A percentile compares a stretch with the other conserved stretches of the same genome.
Conservation (phyloP, 2,329 filamentous ascomycete genomes). For the Talaromyces sp. region DNA sequence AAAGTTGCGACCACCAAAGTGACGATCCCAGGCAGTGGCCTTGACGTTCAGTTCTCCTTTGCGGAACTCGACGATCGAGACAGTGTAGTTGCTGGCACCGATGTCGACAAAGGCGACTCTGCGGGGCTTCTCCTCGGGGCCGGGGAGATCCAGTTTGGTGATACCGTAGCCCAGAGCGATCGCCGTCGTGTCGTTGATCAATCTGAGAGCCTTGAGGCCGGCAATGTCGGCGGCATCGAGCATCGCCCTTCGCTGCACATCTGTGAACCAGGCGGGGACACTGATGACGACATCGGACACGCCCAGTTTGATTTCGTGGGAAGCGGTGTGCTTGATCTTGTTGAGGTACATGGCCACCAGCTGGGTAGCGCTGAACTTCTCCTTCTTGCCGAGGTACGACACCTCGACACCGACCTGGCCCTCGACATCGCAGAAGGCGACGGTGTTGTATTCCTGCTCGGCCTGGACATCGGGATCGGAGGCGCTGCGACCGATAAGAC, state of each 20-base stretch:
- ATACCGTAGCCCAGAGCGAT: constrained; percentile 95
- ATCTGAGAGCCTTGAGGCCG: constrained; percentile 81
- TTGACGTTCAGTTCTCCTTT: constrained; percentile 96
- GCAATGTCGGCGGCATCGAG: constrained; percentile 91
- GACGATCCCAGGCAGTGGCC: constrained; percentile 85
- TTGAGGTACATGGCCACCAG: constrained; percentile 91
- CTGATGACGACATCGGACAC: constrained; percentile 92
- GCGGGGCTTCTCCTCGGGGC: constrained; percentile 82
- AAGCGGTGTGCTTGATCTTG: constrained; percentile 86
- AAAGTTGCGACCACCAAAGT: constrained; percentile 96
- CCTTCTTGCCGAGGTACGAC: constrained; percentile 87
- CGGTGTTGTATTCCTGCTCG: constrained; percentile 87
- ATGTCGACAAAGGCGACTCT: constrained; percentile 91
- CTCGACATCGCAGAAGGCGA: constrained; percentile 79
- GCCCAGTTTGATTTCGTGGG: constrained; percentile 80
- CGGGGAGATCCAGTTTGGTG: constrained; percentile 90
- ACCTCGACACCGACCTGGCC: constrained; percentile 95
- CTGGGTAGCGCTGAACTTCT: constrained; percentile 91
- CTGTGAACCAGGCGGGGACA: constrained; percentile 95
- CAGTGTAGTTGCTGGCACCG: constrained; percentile 93
- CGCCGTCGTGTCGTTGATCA: constrained; percentile 98
- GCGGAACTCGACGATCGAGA: constrained; percentile 89
- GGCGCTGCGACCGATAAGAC: constrained; percentile 79
- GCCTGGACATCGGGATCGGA: constrained; percentile 88
- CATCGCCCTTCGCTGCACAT: constrained; percentile 81